phyloP scores from a whole-genome alignment of 345 rosid genomes.

The Leavenworthia alabamica region DNA sequence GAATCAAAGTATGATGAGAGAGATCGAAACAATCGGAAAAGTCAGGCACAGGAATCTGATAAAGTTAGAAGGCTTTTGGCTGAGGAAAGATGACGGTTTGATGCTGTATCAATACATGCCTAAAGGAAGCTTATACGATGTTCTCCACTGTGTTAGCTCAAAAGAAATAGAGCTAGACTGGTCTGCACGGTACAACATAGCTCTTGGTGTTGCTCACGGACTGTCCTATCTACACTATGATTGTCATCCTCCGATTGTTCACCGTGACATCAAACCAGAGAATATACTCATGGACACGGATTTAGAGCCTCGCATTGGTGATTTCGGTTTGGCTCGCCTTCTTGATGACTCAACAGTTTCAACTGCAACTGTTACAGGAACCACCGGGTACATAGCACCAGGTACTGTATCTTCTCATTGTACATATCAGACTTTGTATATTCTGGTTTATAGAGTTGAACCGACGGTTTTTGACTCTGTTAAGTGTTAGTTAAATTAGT shows the following conservation, averaged over 20 bases:
- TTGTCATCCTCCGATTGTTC: constrained; percentile 65
- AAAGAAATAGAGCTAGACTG: constrained; percentile 37
- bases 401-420: constrained; percentile 34
- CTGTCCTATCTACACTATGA: constrained; percentile 77
- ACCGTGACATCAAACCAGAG: constrained; percentile 73
- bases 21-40: constrained; percentile 53
- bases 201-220: constrained; percentile 65
- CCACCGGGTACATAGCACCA: constrained; percentile 78
- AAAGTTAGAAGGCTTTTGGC: constrained; percentile 73
- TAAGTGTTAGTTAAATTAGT: neutral
- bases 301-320: constrained; percentile 74
- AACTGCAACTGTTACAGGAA: constrained; percentile 46
- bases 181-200: constrained; percentile 52
- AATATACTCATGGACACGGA: constrained; percentile 69
- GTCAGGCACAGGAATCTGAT: constrained; percentile 72
- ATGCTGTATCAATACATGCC: constrained; percentile 64
- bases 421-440: neutral
- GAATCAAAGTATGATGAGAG: constrained; percentile 49
- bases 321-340: constrained; percentile 73
- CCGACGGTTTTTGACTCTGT: neutral
- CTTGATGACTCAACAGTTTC: constrained; percentile 45
- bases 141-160: constrained; percentile 37
- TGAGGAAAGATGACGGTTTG: constrained; percentile 54
- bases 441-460: neutral
- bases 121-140: constrained; percentile 64